Percentiles rank a stretch among this genome's conserved stretches.
phyloP scores from a whole-genome alignment of 371 early-diverging fungal species.

The Mortierella sp. region DNA sequence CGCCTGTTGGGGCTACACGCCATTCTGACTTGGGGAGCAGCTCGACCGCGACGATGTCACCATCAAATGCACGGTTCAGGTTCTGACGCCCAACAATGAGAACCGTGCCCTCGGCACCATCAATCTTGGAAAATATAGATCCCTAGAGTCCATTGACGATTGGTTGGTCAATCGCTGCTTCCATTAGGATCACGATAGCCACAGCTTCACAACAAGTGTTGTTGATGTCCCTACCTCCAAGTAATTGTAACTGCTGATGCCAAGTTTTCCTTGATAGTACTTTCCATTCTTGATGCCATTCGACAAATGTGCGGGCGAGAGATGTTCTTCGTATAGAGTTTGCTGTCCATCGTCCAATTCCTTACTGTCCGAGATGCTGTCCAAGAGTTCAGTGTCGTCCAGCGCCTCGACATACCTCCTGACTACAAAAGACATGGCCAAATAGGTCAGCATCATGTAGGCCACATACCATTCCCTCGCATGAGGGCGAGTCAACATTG shows the following conservation, averaged over 20 bases:
- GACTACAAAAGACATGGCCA: conserved; percentile 33
- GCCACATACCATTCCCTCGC: no score
- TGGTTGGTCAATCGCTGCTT: not conserved
- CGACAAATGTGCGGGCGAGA: conserved; percentile 77
- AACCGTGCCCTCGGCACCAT: conserved; percentile 78
- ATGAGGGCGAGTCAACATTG: no score
- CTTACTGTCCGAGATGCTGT: conserved; percentile 80
- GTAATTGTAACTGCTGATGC: conserved; percentile 87
- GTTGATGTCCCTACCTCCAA: conserved; percentile 66
- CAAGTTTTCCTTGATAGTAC: conserved; percentile 84
- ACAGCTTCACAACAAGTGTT: not conserved
- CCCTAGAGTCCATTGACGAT: conserved; percentile 57
- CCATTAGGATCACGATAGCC: not conserved
- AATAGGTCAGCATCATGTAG: no score
- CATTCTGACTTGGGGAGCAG: conserved; percentile 87
- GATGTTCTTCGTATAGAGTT: conserved; percentile 73
- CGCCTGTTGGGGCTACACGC: conserved; percentile 77
- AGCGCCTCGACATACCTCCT: conserved; percentile 59
- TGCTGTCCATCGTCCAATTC: conserved; percentile 57
- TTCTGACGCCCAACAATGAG: conserved; percentile 84
- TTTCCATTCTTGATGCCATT: conserved; percentile 87
- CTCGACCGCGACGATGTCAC: conserved; percentile 90
- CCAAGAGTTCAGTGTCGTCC: conserved; percentile 84
- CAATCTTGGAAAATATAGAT: conserved; percentile 77
- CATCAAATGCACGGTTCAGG: conserved; percentile 93